Evolutionary conservation across 352 stramenopile species (phyloP).

Genomic region (Pelagophyceae sp.): DNA sequence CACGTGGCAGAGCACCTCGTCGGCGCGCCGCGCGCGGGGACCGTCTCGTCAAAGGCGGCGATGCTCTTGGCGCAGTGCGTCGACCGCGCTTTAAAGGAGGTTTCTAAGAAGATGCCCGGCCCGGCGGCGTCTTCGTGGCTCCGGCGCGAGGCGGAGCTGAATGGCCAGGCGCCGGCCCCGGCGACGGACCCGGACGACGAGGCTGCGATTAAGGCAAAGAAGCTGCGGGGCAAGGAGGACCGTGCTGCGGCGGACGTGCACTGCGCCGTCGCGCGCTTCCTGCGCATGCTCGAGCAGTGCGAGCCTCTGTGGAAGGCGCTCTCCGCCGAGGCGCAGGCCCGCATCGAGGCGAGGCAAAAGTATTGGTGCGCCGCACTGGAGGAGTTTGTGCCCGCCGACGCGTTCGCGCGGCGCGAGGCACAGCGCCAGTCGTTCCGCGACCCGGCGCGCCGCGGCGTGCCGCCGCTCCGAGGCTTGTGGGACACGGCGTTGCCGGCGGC

Average conservation of each 20-base stretch:
- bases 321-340: not conserved
- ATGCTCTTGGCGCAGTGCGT: not conserved
- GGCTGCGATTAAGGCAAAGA: too few relatives aligned
- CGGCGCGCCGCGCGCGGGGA: too few relatives aligned
- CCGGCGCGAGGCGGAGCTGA: not conserved
- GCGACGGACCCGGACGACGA: not conserved
- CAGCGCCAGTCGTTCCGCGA: not conserved
- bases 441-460: too few relatives aligned
- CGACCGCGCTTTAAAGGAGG: not conserved
- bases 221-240: not conserved
- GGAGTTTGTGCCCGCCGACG: conserved; percentile 1
- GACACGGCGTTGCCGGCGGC: too few relatives aligned
- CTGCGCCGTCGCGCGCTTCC: not conserved
- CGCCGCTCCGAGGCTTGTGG: too few relatives aligned
- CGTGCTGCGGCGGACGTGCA: not conserved
- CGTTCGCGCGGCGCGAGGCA: not conserved
- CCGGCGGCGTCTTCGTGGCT: not conserved
- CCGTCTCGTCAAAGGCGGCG: not conserved
- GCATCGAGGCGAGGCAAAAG: not conserved
- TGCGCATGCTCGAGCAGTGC: not conserved
- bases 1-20: not conserved
- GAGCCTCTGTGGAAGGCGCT: not conserved
- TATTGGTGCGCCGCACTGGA: not conserved
- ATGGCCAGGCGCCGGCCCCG: not conserved
- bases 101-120: not conserved